Base-by-base conservation (phyloP, 306 rosid species). In the Prosopis cineraria region DNA sequence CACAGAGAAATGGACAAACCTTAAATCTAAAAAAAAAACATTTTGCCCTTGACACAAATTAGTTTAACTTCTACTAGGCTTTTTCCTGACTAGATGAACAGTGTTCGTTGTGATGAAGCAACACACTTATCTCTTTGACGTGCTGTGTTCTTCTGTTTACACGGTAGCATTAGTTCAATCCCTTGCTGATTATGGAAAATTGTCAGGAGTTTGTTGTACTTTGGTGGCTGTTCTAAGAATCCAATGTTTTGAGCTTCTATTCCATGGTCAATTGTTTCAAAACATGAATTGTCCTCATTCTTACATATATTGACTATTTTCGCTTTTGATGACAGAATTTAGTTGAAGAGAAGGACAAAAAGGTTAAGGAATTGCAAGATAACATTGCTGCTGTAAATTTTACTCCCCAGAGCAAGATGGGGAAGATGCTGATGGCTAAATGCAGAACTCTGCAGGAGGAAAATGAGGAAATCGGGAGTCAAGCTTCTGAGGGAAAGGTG, bases 401-500 rank as follows among this genome's bases (percentile, higher is more conserved):
- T 74, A 94, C 97, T 52, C 91, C 97, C n/a, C 88, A 89, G 74
- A 94, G 97, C 92, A 94, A 90, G 87, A 92, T 90, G 97, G 98
- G 98, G 75, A 94, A 85, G 85, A 85, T 90, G 91, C 85, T 94
- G 77, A 92, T 94, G 97, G 97, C 97, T 78, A 94, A 94, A 86
- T 92, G 98, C 75, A 89, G 87, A 86, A 94, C 97, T 25, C 85
- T 94, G 80, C 98, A 94, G 83, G 97, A 90, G 86, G 98, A 94
- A 90, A 94, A 94, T 79, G 97, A 94, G 77, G 98, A 94, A 88
- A 92, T 94, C 47, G 98, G 98, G 80, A 91, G 88, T 80, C 97
- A 89, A 82, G 98, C 98, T 84, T 85, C 97, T 22, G 98, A 94
- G 87, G 98, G 92, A 69, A 94, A 94, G 98, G 98, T 94, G 72